Evolutionary conservation across 129 eudicot genomes (phyloP).

Genomic region (Helianthus tuberosus): DNA sequence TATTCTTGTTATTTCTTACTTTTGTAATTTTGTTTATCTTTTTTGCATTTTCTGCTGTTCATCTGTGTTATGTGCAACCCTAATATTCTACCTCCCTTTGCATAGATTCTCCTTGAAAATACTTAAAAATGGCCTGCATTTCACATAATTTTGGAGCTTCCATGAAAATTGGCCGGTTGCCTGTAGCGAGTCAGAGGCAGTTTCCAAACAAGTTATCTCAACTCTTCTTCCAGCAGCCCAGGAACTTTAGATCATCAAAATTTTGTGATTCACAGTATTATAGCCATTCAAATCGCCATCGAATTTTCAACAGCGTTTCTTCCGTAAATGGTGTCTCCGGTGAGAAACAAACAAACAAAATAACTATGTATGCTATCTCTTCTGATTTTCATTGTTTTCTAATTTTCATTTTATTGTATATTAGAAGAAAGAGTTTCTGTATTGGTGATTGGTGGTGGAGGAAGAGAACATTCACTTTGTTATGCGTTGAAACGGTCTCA

Average conservation of each 20-base stretch:
- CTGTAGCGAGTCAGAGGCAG: conserved; percentile 6
- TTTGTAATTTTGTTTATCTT: not conserved
- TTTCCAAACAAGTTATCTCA: conserved; percentile 29
- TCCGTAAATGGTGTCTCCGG: conserved; percentile 32
- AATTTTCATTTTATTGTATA: conserved; percentile 1
- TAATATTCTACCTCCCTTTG: not conserved
- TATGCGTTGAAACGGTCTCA: conserved; percentile 76
- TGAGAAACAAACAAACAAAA: conserved; percentile 23
- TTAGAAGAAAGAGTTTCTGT: conserved; percentile 71
- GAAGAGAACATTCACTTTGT: conserved; percentile 97
- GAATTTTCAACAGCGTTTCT: conserved; percentile 31
- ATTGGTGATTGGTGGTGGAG: conserved; percentile 93
- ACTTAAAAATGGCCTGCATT: conserved; percentile 38
- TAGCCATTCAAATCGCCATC: conserved; percentile 17
- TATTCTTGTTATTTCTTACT: not conserved
- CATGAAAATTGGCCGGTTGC: conserved; percentile 26
- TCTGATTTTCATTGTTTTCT: conserved; percentile 6
- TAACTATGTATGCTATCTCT: not conserved
- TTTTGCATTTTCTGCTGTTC: not conserved
- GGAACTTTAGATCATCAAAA: conserved; percentile 11
- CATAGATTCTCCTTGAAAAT: conserved; percentile 21
- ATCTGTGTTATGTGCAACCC: conserved; percentile 8
- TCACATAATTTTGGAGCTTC: conserved; percentile 36
- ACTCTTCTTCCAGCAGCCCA: conserved; percentile 21
- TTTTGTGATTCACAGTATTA: conserved; percentile 12